Evolutionary conservation across 306 rosid species (phyloP).

Genomic region (Ammopiptanthus mongolicus): DNA sequence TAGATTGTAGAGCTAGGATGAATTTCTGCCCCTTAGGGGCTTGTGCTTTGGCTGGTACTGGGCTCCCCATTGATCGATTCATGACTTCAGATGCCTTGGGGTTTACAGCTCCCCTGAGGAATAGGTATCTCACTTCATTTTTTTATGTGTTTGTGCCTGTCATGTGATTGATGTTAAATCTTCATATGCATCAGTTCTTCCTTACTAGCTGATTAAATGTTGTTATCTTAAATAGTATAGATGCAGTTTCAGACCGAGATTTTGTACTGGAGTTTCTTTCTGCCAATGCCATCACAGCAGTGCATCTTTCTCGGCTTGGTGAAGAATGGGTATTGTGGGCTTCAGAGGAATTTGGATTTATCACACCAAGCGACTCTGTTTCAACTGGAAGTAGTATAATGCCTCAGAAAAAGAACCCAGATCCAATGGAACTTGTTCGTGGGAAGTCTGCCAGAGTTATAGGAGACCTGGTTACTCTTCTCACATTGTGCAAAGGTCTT

Average conservation of each 20-base stretch:
- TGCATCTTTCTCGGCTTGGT: constrained; percentile 97
- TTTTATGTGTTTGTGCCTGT: background rate
- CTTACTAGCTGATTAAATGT: constrained; percentile 10
- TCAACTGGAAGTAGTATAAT: constrained; percentile 97
- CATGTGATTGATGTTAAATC: background rate
- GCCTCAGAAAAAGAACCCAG: constrained; percentile 99
- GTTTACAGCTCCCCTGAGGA: constrained; percentile 86
- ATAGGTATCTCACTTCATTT: constrained; percentile 54
- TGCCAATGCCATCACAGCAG: constrained; percentile 77
- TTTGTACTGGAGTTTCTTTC: constrained; percentile 85
- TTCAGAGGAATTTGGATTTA: constrained; percentile 92
- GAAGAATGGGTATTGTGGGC: constrained; percentile 99
- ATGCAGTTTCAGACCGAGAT: constrained; percentile 98
- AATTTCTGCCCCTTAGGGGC: constrained; percentile 91
- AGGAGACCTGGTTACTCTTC: constrained; percentile 84
- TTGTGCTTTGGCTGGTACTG: constrained; percentile 99
- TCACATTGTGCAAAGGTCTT: constrained; percentile 93
- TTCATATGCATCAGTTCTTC: background rate
- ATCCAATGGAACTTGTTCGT: constrained; percentile 99
- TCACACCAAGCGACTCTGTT: constrained; percentile 88
- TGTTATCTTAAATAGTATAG: constrained; percentile 53
- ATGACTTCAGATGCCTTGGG: constrained; percentile 86
- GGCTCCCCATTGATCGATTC: constrained; percentile 95
- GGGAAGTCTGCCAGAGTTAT: constrained; percentile 93
- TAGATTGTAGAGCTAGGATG: constrained; percentile 83